Percentiles rank a stretch among this genome's conserved stretches.
phyloP scores from a whole-genome alignment of 179 eudicot species.

The Beta lomatogona region DNA sequence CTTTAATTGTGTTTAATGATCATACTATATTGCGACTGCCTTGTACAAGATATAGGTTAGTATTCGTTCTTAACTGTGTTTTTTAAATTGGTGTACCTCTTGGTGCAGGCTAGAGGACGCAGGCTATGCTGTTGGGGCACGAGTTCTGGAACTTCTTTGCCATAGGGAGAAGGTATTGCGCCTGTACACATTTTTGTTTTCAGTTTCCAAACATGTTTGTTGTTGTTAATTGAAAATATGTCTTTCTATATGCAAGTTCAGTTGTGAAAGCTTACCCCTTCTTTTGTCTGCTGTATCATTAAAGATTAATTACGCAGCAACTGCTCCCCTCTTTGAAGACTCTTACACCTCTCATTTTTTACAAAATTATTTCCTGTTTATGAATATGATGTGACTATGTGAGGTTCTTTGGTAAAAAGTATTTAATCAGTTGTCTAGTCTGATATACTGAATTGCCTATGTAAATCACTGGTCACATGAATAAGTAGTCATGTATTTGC shows the following conservation, averaged over 20 bases:
- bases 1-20: not conserved
- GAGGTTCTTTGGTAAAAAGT: not conserved
- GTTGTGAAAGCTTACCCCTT: not conserved
- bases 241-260: not conserved
- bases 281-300: not conserved
- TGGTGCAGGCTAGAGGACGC: constrained; percentile 93
- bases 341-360: not conserved
- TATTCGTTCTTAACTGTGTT: too few species aligned
- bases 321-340: not conserved
- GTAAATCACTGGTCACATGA: not conserved
- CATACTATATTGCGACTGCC: too few species aligned
- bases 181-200: not conserved
- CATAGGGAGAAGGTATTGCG: constrained; percentile 85
- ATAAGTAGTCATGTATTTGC: not conserved
- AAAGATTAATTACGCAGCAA: not conserved
- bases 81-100: constrained; percentile 8
- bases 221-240: not conserved
- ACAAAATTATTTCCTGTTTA: not conserved
- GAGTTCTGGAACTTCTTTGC: constrained; percentile 95
- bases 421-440: not conserved
- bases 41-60: too few species aligned
- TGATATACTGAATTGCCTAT: not conserved
- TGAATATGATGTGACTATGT: not conserved
- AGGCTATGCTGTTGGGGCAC: constrained; percentile 96
- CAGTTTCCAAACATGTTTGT: not conserved